Evolutionary conservation across 345 rosid species (phyloP).

Genomic region (Eucalyptus guilfoylei): DNA sequence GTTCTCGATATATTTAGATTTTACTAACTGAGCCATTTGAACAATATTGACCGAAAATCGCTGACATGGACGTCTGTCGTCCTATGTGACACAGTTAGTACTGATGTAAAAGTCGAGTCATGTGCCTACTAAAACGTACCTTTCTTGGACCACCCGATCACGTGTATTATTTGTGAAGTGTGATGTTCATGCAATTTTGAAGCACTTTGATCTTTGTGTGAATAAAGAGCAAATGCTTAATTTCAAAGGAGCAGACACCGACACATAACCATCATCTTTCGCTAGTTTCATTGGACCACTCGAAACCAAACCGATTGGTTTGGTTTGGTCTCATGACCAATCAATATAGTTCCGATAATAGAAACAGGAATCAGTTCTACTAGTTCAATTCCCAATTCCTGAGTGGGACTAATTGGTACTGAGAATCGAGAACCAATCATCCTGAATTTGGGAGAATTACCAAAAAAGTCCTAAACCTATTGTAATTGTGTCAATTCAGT

Average conservation of each 20-base stretch:
- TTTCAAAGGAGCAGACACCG: fast-evolving
- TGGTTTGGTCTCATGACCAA: fast-evolving
- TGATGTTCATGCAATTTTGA: background rate
- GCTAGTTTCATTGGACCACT: fast-evolving
- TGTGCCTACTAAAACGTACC: fast-evolving
- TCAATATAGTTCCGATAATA: fast-evolving
- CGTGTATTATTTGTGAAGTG: fast-evolving
- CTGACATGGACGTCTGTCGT: fast-evolving
- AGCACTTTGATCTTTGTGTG: no score
- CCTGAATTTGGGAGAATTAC: no score
- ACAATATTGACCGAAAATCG: fast-evolving
- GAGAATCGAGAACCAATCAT: no score
- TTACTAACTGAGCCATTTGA: fast-evolving
- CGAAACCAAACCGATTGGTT: fast-evolving
- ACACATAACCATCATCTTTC: no score
- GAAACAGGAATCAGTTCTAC: fast-evolving
- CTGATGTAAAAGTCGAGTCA: no score
- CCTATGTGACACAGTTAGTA: fast-evolving
- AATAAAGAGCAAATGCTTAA: background rate
- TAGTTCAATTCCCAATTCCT: no score
- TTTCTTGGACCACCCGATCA: background rate
- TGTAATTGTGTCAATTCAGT: no score
- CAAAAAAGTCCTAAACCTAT: no score
- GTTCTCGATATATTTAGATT: fast-evolving
- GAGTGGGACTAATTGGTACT: fast-evolving